Base-by-base conservation (phyloP, 768 basidiomycete genomes). In the Mycena galopus region DNA sequence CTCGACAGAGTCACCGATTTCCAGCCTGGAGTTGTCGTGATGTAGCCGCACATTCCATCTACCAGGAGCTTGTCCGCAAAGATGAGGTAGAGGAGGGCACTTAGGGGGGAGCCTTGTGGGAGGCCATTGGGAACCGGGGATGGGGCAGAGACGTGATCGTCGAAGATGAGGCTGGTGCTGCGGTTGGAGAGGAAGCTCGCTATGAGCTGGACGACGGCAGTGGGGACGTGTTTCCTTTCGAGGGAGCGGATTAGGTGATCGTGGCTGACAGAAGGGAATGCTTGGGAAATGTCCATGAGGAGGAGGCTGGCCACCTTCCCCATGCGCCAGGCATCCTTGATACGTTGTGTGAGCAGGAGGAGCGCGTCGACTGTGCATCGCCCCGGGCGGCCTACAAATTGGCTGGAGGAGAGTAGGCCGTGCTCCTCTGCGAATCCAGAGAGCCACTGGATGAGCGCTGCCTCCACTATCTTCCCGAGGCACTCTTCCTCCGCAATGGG, bases 401-500 rank as follows among this genome's bases (percentile, higher is more conserved):
- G 51, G 25, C 27, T 53, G 25, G 51, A 8, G 23, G 25, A 53
- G 9, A 53, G 25, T 21, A 42, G 14, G 17, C 37, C 59, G 5
- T 61, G 8, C 3, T 8, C 19, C 59, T 61, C 59, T 21, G 59
- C 59, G 19, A 42, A 61, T 2, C 59, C 59, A 9, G 51, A 53
- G 5, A 53, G 51, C 25, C 51, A 53, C 7, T 53, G 25, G 2
- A 25, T 23, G 4, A 53, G 1, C 8, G 27, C 51, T 8, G 51
- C 27, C 12, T 53, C 51, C 2, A 53, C 11, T 27, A 53, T 12
- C 25, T 53, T 61, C 4, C 59, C 59, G 3, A 61, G 59, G 5
- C 59, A 21, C 16, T 61, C 59, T 27, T 61, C 59, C 39, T 61
- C 59, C 17, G 59, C 59, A 23, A 61, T 61, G 12, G 39, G 59